These are phyloP conservation scores for Diaporthe citri DNA, from an alignment of 2,329 filamentous ascomycete species.

Conservation along the genomic window DNA sequence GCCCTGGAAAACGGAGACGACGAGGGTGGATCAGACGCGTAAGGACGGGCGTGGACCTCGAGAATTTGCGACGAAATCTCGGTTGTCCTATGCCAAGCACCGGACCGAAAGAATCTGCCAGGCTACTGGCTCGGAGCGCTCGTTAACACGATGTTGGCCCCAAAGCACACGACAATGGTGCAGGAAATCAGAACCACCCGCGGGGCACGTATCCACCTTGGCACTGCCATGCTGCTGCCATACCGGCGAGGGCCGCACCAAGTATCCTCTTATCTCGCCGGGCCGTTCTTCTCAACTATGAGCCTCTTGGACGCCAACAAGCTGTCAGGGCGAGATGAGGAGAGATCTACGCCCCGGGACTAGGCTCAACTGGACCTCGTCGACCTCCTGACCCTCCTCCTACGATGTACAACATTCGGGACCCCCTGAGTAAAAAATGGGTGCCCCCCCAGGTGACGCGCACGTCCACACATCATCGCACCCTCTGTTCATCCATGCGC, in stretches of 20 bases:
- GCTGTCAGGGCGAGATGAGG: neutral
- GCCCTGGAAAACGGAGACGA: neutral
- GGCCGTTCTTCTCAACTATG: neutral
- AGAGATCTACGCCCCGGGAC: neutral
- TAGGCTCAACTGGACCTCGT: constrained; percentile 15
- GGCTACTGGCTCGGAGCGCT: neutral
- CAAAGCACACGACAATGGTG: constrained; percentile 3
- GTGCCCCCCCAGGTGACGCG: constrained; percentile 1
- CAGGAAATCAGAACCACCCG: constrained; percentile 1
- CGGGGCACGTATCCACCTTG: neutral
- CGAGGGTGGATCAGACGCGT: constrained; percentile 1
- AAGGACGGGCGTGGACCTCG: neutral
- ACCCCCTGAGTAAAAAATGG: constrained; percentile 20
- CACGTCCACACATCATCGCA: constrained; percentile 2
- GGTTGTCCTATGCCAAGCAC: constrained; percentile 21
- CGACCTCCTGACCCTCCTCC: neutral
- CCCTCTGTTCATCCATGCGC: neutral
- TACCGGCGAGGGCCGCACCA: neutral
- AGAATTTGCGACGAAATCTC: constrained; percentile 17
- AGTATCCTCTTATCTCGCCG: neutral
- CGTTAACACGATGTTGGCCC: neutral
- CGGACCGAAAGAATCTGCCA: neutral
- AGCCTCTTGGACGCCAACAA: neutral
- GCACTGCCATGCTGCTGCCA: neutral
- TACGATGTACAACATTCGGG: neutral